phyloP scores from a whole-genome alignment of 2,329 filamentous ascomycete species.

The Fusarium buharicum region DNA sequence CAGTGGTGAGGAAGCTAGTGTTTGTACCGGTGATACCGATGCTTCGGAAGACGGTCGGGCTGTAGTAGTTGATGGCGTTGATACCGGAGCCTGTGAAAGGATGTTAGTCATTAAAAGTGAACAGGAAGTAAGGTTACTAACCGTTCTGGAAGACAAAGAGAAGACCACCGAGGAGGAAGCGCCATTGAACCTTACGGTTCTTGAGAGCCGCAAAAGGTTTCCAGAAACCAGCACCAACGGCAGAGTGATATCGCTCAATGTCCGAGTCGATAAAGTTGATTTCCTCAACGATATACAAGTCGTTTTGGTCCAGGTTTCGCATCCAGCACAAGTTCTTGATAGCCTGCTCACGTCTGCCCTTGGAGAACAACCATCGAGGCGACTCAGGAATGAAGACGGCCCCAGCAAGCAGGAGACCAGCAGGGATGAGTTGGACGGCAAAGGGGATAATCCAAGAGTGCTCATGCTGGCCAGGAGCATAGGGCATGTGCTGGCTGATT shows the following conservation, averaged over 20 bases:
- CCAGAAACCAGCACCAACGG: conserved; percentile 78
- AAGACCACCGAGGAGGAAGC: conserved; percentile 77
- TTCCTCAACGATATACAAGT: conserved; percentile 78
- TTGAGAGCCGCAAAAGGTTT: conserved; percentile 72
- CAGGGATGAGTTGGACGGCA: conserved; percentile 74
- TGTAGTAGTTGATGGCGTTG: conserved; percentile 83
- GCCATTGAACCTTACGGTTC: conserved; percentile 70
- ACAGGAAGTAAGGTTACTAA: conserved; percentile 20
- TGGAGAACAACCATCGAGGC: conserved; percentile 75
- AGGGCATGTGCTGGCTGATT: conserved; percentile 61
- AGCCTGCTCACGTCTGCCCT: conserved; percentile 68
- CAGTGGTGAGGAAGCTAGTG: conserved; percentile 68
- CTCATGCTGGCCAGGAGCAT: conserved; percentile 49
- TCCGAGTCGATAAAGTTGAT: conserved; percentile 76
- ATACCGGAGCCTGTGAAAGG: conserved; percentile 64
- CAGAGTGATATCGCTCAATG: conserved; percentile 69
- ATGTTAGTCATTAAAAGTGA: conserved; percentile 13
- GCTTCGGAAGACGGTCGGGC: conserved; percentile 56
- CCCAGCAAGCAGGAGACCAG: conserved; percentile 68
- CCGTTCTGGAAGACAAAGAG: conserved; percentile 86
- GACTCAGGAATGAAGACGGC: conserved; percentile 71
- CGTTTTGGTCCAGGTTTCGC: conserved; percentile 63
- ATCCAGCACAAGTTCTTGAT: conserved; percentile 72
- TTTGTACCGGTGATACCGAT: conserved; percentile 59
- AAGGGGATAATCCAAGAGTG: conserved; percentile 74